These are phyloP conservation scores for Bryoerythrophyllum caledonicum DNA, from an alignment of 225 moss, liverwort and hornwort genomes.

Conservation along the genomic window DNA sequence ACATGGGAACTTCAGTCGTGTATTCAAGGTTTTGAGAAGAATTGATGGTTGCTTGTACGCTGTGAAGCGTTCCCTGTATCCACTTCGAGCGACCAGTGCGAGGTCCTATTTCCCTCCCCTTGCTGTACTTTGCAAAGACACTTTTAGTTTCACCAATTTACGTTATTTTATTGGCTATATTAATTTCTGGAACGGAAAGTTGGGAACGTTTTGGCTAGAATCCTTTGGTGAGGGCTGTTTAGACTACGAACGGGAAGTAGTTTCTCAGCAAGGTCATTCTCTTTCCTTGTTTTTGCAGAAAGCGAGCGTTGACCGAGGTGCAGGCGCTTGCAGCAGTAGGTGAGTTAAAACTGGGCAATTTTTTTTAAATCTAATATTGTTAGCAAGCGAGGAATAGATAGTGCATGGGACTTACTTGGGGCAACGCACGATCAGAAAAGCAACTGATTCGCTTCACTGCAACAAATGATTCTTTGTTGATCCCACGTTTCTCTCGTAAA, in stretches of 20 bases:
- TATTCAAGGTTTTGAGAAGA: conserved; percentile 79
- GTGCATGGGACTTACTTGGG: not conserved
- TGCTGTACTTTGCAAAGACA: conserved; percentile 25
- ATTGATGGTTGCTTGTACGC: conserved; percentile 93
- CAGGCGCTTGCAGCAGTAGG: conserved; percentile 94
- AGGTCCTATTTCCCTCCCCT: conserved; percentile 46
- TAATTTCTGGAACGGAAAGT: not conserved
- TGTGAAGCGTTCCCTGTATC: conserved; percentile 82
- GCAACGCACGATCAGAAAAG: not conserved
- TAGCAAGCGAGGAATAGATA: not conserved
- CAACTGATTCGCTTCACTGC: not conserved
- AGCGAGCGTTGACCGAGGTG: conserved; percentile 85
- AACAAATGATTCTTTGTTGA: not conserved
- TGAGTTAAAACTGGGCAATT: conserved; percentile 25
- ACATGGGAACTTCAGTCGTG: conserved; percentile 90
- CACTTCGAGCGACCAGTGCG: conserved; percentile 67
- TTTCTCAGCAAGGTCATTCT: conserved; percentile 6
- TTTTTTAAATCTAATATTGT: conserved; percentile 1
- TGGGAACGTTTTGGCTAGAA: not conserved
- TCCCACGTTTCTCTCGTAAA: conserved; percentile 8
- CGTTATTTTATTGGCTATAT: not conserved
- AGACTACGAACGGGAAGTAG: not conserved
- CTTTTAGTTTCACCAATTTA: not conserved
- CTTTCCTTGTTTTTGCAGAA: conserved; percentile 52
- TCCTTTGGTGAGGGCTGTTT: not conserved